Percentiles rank a stretch among this genome's conserved stretches.
phyloP scores from a whole-genome alignment of 768 basidiomycete species.

The Holtermanniella nyarrowii region DNA sequence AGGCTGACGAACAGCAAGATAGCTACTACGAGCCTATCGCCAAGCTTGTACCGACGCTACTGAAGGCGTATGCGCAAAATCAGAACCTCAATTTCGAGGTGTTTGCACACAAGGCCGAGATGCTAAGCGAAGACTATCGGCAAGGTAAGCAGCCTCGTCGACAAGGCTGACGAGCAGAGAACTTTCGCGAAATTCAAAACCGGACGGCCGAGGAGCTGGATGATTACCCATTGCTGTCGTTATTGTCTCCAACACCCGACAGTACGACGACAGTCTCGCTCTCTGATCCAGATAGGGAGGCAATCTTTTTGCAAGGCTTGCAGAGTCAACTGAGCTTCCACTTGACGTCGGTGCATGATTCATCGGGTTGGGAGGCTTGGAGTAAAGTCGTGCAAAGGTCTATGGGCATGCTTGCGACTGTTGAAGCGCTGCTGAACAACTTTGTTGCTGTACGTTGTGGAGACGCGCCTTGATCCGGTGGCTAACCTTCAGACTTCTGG shows the following conservation, averaged over 20 bases:
- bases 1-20: constrained; percentile 41
- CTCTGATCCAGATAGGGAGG: constrained; percentile 56
- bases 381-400: constrained; percentile 79
- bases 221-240: constrained; percentile 46
- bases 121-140: constrained; percentile 74
- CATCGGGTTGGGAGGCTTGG: constrained; percentile 82
- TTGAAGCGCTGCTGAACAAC: constrained; percentile 73
- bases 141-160: constrained; percentile 39
- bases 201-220: constrained; percentile 70
- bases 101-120: constrained; percentile 92
- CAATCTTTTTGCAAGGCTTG: constrained; percentile 46
- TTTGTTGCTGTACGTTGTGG: constrained; percentile 39
- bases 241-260: constrained; percentile 15
- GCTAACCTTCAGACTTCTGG: constrained; percentile 63
- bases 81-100: constrained; percentile 73
- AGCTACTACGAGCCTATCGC: constrained; percentile 73
- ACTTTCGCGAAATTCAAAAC: constrained; percentile 81
- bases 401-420: constrained; percentile 68
- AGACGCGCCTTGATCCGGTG: not conserved
- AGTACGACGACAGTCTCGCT: constrained; percentile 5
- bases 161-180: constrained; percentile 50
- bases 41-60: constrained; percentile 69
- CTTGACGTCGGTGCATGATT: constrained; percentile 87
- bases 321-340: constrained; percentile 59
- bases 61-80: constrained; percentile 63